Conservation (phyloP, 768 basidiomycete genomes). For the Hypsizygus marmoreus region DNA sequence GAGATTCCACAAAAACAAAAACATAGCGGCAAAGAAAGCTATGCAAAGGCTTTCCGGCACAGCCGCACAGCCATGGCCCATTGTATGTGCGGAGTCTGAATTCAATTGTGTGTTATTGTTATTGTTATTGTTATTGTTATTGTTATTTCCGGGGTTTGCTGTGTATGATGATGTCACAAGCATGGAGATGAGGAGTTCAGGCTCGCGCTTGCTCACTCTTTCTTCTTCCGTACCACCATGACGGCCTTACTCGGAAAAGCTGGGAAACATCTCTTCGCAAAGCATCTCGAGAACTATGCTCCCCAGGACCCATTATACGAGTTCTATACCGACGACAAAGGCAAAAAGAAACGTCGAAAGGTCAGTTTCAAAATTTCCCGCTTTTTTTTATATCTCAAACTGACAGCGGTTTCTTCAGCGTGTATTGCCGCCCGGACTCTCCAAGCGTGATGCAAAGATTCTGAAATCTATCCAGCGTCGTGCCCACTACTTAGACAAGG, state of each 20-base stretch:
- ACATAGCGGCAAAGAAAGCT: too few species aligned
- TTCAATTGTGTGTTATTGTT: too few species aligned
- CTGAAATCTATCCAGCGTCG: conserved; percentile 73
- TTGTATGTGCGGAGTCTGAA: too few species aligned
- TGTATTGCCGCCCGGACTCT: conserved; percentile 73
- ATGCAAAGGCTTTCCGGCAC: too few species aligned
- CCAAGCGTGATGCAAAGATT: conserved; percentile 71
- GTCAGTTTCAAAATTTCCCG: conserved; percentile 33
- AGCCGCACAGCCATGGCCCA: too few species aligned
- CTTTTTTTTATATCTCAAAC: not conserved
- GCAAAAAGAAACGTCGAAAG: conserved; percentile 58
- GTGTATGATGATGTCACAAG: too few species aligned
- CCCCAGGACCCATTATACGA: conserved; percentile 81
- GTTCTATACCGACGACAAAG: conserved; percentile 52
- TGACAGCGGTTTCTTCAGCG: conserved; percentile 48
- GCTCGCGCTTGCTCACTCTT: not conserved
- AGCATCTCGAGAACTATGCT: conserved; percentile 64
- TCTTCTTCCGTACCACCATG: conserved; percentile 21
- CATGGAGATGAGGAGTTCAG: too few species aligned
- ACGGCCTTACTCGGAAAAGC: conserved; percentile 40
- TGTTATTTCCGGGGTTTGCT: not conserved
- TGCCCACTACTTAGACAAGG: conserved; percentile 87
- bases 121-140: too few species aligned
- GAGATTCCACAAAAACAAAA: too few species aligned
- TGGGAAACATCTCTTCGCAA: conserved; percentile 61